Conservation (phyloP, 805 yeast species). For the Starmerella sp. region DNA sequence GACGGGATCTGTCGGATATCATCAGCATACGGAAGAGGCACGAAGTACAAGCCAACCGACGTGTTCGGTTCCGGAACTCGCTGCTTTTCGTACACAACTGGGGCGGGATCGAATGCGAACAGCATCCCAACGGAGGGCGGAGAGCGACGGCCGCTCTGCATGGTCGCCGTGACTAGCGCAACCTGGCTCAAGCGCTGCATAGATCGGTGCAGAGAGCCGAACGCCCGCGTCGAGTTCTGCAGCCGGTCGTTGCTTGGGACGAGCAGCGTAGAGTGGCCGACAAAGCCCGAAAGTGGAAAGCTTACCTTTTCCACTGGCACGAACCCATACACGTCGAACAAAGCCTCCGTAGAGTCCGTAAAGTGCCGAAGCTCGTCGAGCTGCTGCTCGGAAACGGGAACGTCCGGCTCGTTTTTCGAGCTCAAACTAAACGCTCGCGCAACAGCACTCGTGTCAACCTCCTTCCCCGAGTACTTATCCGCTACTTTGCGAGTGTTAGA, state of each 20-base stretch:
- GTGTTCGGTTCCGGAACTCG: conserved; percentile 1
- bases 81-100: background rate
- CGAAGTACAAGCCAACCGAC: conserved; percentile 55
- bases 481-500: conserved; percentile 23
- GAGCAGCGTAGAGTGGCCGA: conserved; percentile 48
- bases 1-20: conserved; percentile 60
- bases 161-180: conserved; percentile 39
- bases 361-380: background rate
- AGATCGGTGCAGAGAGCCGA: conserved; percentile 55
- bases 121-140: conserved; percentile 30
- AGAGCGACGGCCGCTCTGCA: conserved; percentile 16
- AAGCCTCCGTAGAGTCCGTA: conserved; percentile 31
- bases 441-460: background rate
- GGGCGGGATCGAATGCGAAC: conserved; percentile 10
- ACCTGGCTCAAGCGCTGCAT: conserved; percentile 41
- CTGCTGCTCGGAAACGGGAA: conserved; percentile 1
- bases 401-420: background rate
- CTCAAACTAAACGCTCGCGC: background rate
- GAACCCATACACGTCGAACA: conserved; percentile 29
- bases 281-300: conserved; percentile 33
- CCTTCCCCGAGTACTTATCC: conserved; percentile 8
- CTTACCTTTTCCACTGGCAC: conserved; percentile 34
- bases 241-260: conserved; percentile 53
- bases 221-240: conserved; percentile 53
- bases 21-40: conserved; percentile 61